Evolutionary conservation across 345 rosid genomes (phyloP).

Genomic region (Gossypium mustelinum): DNA sequence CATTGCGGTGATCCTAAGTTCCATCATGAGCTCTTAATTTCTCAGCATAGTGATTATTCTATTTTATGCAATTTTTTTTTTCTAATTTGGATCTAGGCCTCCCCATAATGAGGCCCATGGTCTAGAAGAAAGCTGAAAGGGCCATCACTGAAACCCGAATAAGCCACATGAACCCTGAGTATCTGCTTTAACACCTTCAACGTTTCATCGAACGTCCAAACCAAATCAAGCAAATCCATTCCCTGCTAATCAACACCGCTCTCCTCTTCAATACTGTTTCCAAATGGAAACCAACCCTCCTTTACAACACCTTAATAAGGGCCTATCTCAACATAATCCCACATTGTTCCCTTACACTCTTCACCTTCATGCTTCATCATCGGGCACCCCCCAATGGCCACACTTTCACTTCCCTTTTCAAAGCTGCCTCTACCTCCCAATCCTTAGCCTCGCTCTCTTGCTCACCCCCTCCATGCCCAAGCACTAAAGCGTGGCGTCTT

Average conservation of each 20-base stretch:
- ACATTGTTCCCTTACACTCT: conserved; percentile 36
- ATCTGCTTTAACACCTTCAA: conserved; percentile 52
- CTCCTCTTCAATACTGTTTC: conserved; percentile 22
- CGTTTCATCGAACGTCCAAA: conserved; percentile 30
- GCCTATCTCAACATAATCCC: conserved; percentile 49
- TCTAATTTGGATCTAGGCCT: too few species aligned
- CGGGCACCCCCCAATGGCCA: conserved; percentile 39
- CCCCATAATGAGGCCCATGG: too few species aligned
- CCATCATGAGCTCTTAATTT: conserved; percentile 92
- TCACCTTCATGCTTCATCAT: conserved; percentile 56
- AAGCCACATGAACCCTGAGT: conserved; percentile 18
- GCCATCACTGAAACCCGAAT: not conserved
- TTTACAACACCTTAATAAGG: conserved; percentile 59
- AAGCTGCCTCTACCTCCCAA: conserved; percentile 39
- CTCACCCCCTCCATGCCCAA: conserved; percentile 47
- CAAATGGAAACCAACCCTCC: conserved; percentile 37
- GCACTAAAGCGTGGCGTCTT: conserved; percentile 44
- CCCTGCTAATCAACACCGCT: conserved; percentile 34
- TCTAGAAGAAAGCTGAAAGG: not conserved
- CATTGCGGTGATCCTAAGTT: conserved; percentile 94
- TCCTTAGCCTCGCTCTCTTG: conserved; percentile 27
- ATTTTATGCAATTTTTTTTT: too few species aligned
- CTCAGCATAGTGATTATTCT: conserved; percentile 11
- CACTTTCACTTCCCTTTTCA: conserved; percentile 72
- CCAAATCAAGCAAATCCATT: conserved; percentile 58